Evolutionary conservation across 768 basidiomycete genomes (phyloP).

Genomic region (Termitomyces sp.): DNA sequence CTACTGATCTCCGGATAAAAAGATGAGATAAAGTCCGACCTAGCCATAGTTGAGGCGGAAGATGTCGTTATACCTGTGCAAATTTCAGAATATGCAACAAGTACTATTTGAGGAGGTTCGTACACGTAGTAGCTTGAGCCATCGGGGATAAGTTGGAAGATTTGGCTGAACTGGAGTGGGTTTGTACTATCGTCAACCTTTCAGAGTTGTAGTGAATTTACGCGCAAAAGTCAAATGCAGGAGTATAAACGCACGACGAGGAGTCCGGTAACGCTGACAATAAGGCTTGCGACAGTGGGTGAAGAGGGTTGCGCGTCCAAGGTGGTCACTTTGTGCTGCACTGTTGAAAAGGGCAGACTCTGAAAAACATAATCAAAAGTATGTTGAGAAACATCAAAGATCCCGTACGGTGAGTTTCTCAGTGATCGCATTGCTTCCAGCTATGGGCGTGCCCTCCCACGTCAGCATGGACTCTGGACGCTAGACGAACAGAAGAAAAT

Average conservation of each 20-base stretch:
- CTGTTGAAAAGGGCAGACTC: conserved; percentile 77
- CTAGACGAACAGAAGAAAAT: conserved; percentile 32
- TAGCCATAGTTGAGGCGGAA: conserved; percentile 84
- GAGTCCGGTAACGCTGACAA: conserved; percentile 88
- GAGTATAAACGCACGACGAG: conserved; percentile 48
- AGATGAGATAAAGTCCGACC: conserved; percentile 8
- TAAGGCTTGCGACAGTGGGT: conserved; percentile 42
- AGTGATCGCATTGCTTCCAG: conserved; percentile 49
- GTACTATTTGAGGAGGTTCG: conserved; percentile 20
- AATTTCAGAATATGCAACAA: not conserved
- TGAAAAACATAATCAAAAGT: conserved; percentile 18
- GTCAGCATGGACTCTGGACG: conserved; percentile 79
- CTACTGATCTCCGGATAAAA: not conserved
- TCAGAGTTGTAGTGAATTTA: conserved; percentile 6
- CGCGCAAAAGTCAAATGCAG: not conserved
- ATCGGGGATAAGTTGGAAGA: conserved; percentile 87
- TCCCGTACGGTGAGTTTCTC: conserved; percentile 66
- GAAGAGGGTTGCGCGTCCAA: conserved; percentile 86
- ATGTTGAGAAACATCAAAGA: not conserved
- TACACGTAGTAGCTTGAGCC: conserved; percentile 79
- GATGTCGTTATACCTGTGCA: conserved; percentile 71
- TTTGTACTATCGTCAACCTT: conserved; percentile 79
- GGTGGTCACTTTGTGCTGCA: conserved; percentile 77
- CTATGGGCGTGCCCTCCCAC: conserved; percentile 61
- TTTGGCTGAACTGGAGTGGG: conserved; percentile 87